phyloP scores from a whole-genome alignment of 2,329 filamentous ascomycete genomes.

The Blastomyces silverae region DNA sequence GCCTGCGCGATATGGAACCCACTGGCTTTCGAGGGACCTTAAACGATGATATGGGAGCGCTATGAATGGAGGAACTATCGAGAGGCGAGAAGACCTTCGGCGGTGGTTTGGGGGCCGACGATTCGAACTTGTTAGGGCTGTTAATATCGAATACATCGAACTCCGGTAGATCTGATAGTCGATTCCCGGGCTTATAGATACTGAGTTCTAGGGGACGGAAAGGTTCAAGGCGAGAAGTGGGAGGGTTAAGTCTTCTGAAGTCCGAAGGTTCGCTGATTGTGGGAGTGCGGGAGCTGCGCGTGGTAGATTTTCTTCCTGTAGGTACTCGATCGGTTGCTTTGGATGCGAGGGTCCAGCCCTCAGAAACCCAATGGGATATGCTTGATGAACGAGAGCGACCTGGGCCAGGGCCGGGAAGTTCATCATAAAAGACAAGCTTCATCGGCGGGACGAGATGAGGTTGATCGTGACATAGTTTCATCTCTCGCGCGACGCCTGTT shows the following conservation, averaged over 20 bases:
- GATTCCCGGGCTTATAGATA: conserved; percentile 41
- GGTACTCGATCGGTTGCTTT: conserved; percentile 38
- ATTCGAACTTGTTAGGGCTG: conserved; percentile 24
- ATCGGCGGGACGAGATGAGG: conserved; percentile 44
- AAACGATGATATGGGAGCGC: conserved; percentile 18
- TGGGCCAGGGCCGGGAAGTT: conserved; percentile 32
- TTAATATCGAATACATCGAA: conserved; percentile 39
- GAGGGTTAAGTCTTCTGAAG: conserved; percentile 35
- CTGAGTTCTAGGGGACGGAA: conserved; percentile 44
- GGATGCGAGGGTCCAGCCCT: conserved; percentile 35
- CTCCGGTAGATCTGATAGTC: conserved; percentile 40
- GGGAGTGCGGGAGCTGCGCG: conserved; percentile 29
- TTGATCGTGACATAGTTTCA: conserved; percentile 42
- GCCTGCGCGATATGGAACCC: conserved; percentile 29
- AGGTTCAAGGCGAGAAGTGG: conserved; percentile 19
- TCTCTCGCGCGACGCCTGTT: conserved; percentile 38
- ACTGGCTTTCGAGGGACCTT: conserved; percentile 35
- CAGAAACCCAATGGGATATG: conserved; percentile 37
- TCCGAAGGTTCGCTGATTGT: conserved; percentile 41
- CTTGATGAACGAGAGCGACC: conserved; percentile 32
- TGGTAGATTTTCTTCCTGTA: conserved; percentile 31
- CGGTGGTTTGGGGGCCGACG: conserved; percentile 24
- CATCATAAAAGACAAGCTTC: conserved; percentile 40
- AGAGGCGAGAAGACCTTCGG: conserved; percentile 30
- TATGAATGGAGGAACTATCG: conserved; percentile 12